Evolutionary conservation across 805 yeast species (phyloP), one percentile per base, ranked within the genome.

Genomic region (Scheffersomyces lignosus): DNA sequence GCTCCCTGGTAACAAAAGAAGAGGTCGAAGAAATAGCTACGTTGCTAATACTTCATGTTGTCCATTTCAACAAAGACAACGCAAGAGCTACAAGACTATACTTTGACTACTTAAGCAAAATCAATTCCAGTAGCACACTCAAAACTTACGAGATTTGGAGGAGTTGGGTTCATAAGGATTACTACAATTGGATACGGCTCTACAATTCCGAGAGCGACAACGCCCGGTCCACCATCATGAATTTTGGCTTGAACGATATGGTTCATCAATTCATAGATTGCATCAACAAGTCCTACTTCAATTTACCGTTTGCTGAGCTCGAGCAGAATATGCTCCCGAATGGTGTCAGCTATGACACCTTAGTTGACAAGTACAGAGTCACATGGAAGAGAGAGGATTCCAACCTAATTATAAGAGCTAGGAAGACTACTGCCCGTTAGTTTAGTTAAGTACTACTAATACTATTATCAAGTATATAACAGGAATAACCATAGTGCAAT

Each of bases 11-110:
- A 16, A 41, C 49, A 0, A 25, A 32, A 1, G 47, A 45, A 0
- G 80, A 75, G 45, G 40, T 50, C 1, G 51, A 54, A 20, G 79
- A 73, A 38, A 47, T 77, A 14, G 63, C 66, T 12, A 54, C 66
- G 4, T 52, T 76, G 13, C 51, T 73, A 33, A 63, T 66, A 2
- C 53, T 79, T 9, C 84, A 80, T 48, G 42, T 62, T 7, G 38
- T 68, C 0, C 80, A 75, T 53, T 62, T 63, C 43, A 64, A 58
- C 44, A 44, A 53, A 14, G 62, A 66, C 14, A 43, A 49, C 18
- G 48, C 60, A 29, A 42, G 44, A 13, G 70, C 77, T 1, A 40
- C 71, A 4, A 44, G 47, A 14, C 34, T 63, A 12, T 63, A 54
- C 42, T 56, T 48, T 43, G 38, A 52, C 40, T 54, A 62, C 39